Evolutionary conservation across 257 asterid species (phyloP).

Genomic region (Verbena officinalis): DNA sequence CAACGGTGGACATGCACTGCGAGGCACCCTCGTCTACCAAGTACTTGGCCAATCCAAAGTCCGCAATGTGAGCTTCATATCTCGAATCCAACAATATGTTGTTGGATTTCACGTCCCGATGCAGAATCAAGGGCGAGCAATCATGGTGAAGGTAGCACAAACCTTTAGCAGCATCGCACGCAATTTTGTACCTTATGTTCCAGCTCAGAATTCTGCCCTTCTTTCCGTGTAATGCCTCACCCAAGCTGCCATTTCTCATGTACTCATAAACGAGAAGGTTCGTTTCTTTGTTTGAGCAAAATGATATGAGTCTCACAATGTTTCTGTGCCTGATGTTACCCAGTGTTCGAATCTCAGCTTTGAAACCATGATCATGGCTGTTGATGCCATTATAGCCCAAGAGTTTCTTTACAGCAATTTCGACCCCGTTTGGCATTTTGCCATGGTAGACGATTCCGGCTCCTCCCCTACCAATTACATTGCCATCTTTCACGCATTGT

Average conservation of each 20-base stretch:
- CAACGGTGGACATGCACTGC: slow-evolving; percentile 93
- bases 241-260: slow-evolving; percentile 95
- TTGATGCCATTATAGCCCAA: slow-evolving; percentile 51
- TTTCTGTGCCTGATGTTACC: slow-evolving; percentile 90
- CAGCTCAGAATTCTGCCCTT: slow-evolving; percentile 73
- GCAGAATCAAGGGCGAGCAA: slow-evolving; percentile 88
- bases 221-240: slow-evolving; percentile 86
- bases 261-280: slow-evolving; percentile 92
- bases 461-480: slow-evolving; percentile 89
- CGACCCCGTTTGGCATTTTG: slow-evolving; percentile 69
- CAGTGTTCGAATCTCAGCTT: slow-evolving; percentile 80
- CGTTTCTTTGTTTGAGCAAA: slow-evolving; percentile 81
- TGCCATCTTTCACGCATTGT: slow-evolving; percentile 89
- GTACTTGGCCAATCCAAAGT: slow-evolving; percentile 92
- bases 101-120: slow-evolving; percentile 89
- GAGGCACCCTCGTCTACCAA: slow-evolving; percentile 81
- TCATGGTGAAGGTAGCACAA: slow-evolving; percentile 91
- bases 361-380: slow-evolving; percentile 86
- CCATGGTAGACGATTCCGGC: slow-evolving; percentile 94
- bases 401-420: slow-evolving; percentile 86
- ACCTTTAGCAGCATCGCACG: slow-evolving; percentile 83
- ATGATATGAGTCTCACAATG: slow-evolving; percentile 79
- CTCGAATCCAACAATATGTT: slow-evolving; percentile 73
- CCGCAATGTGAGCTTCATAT: slow-evolving; percentile 96
- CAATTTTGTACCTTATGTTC: slow-evolving; percentile 80